These are phyloP conservation scores for Gossypium trilobum DNA, from an alignment of 441 rosid genomes.

Conservation along the genomic window DNA sequence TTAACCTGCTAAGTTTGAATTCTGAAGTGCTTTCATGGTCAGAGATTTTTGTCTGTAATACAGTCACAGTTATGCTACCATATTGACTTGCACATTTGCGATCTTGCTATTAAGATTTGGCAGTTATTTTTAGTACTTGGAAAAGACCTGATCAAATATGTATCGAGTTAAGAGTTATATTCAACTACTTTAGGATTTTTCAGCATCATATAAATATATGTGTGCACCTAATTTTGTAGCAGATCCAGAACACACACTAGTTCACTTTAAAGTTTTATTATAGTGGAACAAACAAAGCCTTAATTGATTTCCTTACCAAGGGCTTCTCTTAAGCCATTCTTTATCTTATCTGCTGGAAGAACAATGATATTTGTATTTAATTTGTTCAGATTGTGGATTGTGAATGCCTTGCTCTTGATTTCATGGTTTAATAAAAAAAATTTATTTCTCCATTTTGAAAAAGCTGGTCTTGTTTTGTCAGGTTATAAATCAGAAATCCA, in stretches of 20 bases:
- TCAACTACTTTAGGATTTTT: too few species aligned
- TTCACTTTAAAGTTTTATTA: background rate
- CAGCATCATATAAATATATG: too few species aligned
- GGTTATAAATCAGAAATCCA: slow-evolving; percentile 87
- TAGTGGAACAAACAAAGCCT: background rate
- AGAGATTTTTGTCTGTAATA: background rate
- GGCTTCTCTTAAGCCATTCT: background rate
- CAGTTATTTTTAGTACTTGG: too few species aligned
- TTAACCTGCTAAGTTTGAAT: background rate
- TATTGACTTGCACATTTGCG: background rate
- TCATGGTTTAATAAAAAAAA: background rate
- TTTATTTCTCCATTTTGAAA: background rate
- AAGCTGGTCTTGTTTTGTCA: slow-evolving; percentile 22
- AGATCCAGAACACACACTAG: too few species aligned
- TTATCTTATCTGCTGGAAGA: background rate
- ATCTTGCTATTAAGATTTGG: background rate
- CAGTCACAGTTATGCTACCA: background rate
- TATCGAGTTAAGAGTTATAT: too few species aligned
- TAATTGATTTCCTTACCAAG: background rate
- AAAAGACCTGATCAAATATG: too few species aligned
- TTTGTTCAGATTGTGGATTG: background rate
- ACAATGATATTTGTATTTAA: background rate
- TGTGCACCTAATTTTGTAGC: too few species aligned
- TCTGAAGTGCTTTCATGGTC: background rate
- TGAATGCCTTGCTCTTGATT: background rate